These are phyloP conservation scores for Penicillium sp. DNA, from an alignment of 2,329 filamentous ascomycete genomes.

Conservation along the genomic window DNA sequence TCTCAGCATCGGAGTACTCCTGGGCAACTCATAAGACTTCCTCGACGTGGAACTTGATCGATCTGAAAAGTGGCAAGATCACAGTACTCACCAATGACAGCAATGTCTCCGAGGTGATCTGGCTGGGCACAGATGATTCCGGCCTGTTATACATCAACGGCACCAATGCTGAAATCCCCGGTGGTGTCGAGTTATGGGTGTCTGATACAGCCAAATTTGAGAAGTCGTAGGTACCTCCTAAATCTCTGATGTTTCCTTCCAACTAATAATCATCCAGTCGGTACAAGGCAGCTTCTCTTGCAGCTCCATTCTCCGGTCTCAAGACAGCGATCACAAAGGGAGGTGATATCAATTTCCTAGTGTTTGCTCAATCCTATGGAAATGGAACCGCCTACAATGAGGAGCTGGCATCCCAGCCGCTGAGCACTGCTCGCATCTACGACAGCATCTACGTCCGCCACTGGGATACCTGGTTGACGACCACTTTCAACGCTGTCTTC, in stretches of 20 bases:
- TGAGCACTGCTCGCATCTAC: constrained; percentile 73
- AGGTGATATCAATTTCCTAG: constrained; percentile 59
- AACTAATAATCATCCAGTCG: constrained; percentile 28
- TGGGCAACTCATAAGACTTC: constrained; percentile 74
- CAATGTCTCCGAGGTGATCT: constrained; percentile 72
- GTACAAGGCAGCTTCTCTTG: constrained; percentile 47
- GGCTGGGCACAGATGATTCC: constrained; percentile 73
- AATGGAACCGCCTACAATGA: constrained; percentile 73
- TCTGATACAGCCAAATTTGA: constrained; percentile 42
- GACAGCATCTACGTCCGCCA: constrained; percentile 78
- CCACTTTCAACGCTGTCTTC: constrained; percentile 74
- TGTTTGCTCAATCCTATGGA: constrained; percentile 68
- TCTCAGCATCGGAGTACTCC: constrained; percentile 74
- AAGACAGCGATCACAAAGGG: constrained; percentile 44
- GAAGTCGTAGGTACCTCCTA: constrained; percentile 35
- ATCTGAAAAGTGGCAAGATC: constrained; percentile 70
- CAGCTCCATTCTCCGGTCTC: constrained; percentile 47
- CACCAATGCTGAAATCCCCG: constrained; percentile 48
- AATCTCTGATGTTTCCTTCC: neutral
- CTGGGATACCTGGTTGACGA: constrained; percentile 78
- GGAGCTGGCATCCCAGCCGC: constrained; percentile 63
- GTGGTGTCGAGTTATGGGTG: constrained; percentile 49
- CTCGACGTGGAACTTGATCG: constrained; percentile 70
- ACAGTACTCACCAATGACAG: constrained; percentile 69
- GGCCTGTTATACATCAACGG: constrained; percentile 63